Conservation (phyloP, 1,284 basidiomycete genomes). For the Melanopsichium pennsylvanicum region DNA sequence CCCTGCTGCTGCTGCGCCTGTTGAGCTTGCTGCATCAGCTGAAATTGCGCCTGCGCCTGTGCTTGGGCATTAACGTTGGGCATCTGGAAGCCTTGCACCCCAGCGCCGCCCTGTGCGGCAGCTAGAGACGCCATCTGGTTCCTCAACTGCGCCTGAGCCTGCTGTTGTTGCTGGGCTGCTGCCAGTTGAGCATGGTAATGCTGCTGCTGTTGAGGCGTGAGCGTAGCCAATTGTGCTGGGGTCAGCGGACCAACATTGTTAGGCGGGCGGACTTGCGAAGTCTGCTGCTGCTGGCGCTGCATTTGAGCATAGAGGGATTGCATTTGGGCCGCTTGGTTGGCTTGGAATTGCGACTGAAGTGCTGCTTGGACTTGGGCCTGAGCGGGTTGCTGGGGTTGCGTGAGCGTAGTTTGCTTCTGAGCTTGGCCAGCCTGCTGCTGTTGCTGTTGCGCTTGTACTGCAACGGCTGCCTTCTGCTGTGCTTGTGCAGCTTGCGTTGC, state of each 20-base stretch:
- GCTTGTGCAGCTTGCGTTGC: slow-evolving; percentile 7
- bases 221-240: slow-evolving; percentile 28
- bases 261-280: slow-evolving; percentile 27
- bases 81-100: slow-evolving; percentile 14
- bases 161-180: slow-evolving; percentile 44
- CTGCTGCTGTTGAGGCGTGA: slow-evolving; percentile 39
- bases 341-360: slow-evolving; percentile 26
- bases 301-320: slow-evolving; percentile 45
- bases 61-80: slow-evolving; percentile 23
- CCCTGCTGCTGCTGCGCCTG: slow-evolving; percentile 7
- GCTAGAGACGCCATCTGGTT: slow-evolving; percentile 46
- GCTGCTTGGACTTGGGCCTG: slow-evolving; percentile 32
- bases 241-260: slow-evolving; percentile 30
- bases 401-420: slow-evolving; percentile 18
- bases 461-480: slow-evolving; percentile 12
- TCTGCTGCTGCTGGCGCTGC: slow-evolving; percentile 42
- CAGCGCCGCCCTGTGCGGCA: slow-evolving; percentile 14
- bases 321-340: slow-evolving; percentile 37
- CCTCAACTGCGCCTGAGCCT: no score
- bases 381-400: slow-evolving; percentile 5
- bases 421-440: slow-evolving; percentile 13
- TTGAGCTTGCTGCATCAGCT: slow-evolving; percentile 33
- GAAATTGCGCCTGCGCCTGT: slow-evolving; percentile 35
- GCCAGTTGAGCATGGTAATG: slow-evolving; percentile 44
- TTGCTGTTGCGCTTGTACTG: slow-evolving; percentile 13